phyloP scores from a whole-genome alignment of 352 stramenopile genomes.

The Pythium oligandrum region DNA sequence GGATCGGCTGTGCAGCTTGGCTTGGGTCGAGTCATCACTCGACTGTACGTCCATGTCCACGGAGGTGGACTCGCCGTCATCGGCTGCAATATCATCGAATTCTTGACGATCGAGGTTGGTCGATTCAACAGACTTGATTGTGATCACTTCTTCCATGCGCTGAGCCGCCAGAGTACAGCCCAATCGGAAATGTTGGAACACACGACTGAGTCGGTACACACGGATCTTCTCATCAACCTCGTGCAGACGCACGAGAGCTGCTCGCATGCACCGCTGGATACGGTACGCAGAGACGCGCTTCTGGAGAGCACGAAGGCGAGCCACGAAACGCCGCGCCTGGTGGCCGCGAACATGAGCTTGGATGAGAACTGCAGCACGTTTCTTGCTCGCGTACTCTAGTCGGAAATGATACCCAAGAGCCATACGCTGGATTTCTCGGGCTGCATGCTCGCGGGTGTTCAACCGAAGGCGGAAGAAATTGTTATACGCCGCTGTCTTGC shows the following conservation, averaged over 20 bases:
- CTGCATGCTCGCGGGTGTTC: conserved; percentile 14
- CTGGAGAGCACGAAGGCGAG: conserved; percentile 9
- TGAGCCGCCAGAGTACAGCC: conserved; percentile 9
- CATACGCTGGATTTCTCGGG: conserved; percentile 19
- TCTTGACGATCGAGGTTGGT: conserved; percentile 1
- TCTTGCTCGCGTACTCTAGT: conserved; percentile 13
- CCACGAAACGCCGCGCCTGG: conserved; percentile 17
- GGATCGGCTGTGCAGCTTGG: neutral
- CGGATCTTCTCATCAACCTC: conserved; percentile 18
- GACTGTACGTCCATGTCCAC: conserved; percentile 19
- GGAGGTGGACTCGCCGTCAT: conserved; percentile 8
- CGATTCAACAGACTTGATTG: conserved; percentile 4
- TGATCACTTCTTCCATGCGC: conserved; percentile 1
- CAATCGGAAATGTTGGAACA: conserved; percentile 15
- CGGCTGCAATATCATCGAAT: neutral
- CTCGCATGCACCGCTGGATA: conserved; percentile 20
- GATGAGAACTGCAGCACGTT: conserved; percentile 7
- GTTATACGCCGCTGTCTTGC: conserved; percentile 31
- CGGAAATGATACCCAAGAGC: conserved; percentile 10
- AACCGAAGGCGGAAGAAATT: conserved; percentile 23
- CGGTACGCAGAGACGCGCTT: conserved; percentile 12
- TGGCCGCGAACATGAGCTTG: conserved; percentile 16
- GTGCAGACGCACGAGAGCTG: conserved; percentile 8
- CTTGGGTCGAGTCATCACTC: conserved; percentile 26
- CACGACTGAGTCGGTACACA: conserved; percentile 4